Percentiles rank a stretch among this genome's conserved stretches.
phyloP scores from a whole-genome alignment of 2,329 filamentous ascomycete species.

The Aspergillus hortae region DNA sequence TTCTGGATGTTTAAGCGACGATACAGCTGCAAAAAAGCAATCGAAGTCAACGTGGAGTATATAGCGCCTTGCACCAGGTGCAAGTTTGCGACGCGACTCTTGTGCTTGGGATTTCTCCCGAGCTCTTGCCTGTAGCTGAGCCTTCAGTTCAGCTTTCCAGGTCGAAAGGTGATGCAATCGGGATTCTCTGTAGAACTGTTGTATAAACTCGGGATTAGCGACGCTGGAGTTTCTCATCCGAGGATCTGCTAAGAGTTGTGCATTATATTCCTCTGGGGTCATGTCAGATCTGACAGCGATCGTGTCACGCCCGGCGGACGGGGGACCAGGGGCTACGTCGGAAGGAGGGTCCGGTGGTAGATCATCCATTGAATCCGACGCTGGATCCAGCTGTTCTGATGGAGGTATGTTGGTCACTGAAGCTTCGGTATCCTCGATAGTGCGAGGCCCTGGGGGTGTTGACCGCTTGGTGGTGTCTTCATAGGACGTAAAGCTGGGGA shows the following conservation, averaged over 20 bases:
- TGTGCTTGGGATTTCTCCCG: slow-evolving; percentile 58
- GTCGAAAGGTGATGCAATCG: slow-evolving; percentile 90
- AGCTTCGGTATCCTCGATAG: neutral
- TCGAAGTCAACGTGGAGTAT: slow-evolving; percentile 97
- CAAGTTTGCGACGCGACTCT: slow-evolving; percentile 51
- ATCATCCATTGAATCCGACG: neutral
- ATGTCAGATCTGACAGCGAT: slow-evolving; percentile 44
- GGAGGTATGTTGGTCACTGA: neutral
- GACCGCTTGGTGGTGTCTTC: slow-evolving; percentile 12
- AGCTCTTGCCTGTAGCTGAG: slow-evolving; percentile 76
- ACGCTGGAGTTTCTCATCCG: slow-evolving; percentile 83
- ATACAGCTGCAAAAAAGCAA: slow-evolving; percentile 96
- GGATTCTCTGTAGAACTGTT: slow-evolving; percentile 93
- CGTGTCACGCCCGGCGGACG: slow-evolving; percentile 17
- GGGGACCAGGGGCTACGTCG: slow-evolving; percentile 1
- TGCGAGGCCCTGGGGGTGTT: neutral
- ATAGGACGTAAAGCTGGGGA: slow-evolving; percentile 28
- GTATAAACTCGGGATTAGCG: slow-evolving; percentile 87
- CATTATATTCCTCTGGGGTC: slow-evolving; percentile 92
- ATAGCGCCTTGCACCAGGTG: slow-evolving; percentile 68
- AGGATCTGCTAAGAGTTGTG: slow-evolving; percentile 76
- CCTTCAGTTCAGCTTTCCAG: slow-evolving; percentile 94
- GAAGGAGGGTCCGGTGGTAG: slow-evolving; percentile 1
- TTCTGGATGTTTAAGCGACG: slow-evolving; percentile 72
- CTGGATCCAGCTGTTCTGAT: neutral